Conservation (phyloP, 2,329 filamentous ascomycete species). For the Daldinia sp. region DNA sequence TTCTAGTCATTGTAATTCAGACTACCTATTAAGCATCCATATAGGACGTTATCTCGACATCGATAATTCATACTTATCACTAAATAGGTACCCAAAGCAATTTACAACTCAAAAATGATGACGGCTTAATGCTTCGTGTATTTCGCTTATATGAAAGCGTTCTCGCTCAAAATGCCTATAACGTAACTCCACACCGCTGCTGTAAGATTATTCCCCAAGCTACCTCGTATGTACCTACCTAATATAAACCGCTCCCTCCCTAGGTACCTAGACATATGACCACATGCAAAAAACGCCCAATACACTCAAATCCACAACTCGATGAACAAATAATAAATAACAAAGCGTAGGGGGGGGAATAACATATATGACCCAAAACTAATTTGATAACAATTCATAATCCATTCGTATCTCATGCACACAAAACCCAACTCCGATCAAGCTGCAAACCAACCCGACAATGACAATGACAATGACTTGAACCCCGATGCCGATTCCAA, state of each 20-base stretch:
- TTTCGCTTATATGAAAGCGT: not conserved
- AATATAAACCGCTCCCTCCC: not conserved
- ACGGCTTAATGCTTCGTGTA: not conserved
- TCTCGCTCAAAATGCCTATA: not conserved
- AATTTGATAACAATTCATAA: constrained; percentile 3
- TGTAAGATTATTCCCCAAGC: not conserved
- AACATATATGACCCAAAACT: not conserved
- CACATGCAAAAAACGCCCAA: constrained; percentile 1
- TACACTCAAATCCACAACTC: not conserved
- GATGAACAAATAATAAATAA: not conserved
- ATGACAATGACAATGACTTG: constrained; percentile 11
- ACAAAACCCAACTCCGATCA: not conserved
- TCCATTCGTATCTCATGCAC: constrained; percentile 37
- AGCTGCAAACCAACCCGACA: constrained; percentile 12
- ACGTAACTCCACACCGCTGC: not conserved
- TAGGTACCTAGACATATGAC: not conserved
- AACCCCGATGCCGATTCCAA: constrained; percentile 12
- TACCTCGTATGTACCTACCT: not conserved
- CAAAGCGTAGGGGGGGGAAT: not conserved
- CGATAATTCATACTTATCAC: not conserved
- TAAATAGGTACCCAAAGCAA: not conserved
- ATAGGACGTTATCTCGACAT: too few relatives aligned
- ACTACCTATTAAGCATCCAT: not conserved
- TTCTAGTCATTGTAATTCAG: not conserved
- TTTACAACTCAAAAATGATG: not conserved